These are phyloP conservation scores for Globisporangium lucens DNA, from an alignment of 352 stramenopile species.

Conservation along the genomic window DNA sequence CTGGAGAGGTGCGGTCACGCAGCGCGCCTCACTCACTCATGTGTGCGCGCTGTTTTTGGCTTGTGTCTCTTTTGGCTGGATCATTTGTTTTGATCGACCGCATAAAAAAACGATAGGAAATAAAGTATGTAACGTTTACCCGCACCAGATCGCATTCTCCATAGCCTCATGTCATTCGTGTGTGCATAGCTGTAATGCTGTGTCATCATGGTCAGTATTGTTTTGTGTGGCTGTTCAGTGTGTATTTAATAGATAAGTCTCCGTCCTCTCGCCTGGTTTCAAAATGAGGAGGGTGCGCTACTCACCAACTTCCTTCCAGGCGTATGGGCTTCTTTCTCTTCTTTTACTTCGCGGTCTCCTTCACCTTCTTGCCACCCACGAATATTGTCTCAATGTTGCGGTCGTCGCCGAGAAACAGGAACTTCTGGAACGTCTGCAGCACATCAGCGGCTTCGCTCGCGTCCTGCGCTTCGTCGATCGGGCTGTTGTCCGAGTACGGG, in stretches of 20 bases:
- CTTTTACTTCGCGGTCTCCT: constrained; percentile 21
- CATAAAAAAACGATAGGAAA: constrained; percentile 22
- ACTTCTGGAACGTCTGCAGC: constrained; percentile 87
- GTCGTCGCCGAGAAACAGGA: constrained; percentile 89
- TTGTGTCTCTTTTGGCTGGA: not conserved
- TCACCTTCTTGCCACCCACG: constrained; percentile 62
- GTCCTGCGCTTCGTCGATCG: constrained; percentile 67
- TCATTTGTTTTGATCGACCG: constrained; percentile 7
- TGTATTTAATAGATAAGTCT: constrained; percentile 18
- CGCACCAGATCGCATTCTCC: not conserved
- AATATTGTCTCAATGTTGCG: constrained; percentile 89
- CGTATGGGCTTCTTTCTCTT: constrained; percentile 1
- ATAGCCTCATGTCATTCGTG: not conserved
- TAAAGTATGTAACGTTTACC: constrained; percentile 40
- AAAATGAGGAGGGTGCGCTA: not conserved
- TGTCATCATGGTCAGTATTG: not conserved
- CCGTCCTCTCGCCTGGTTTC: not conserved
- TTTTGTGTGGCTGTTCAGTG: not conserved
- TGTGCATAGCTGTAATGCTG: not conserved
- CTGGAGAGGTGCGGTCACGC: not conserved
- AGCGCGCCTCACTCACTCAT: not conserved
- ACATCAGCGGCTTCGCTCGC: constrained; percentile 40
- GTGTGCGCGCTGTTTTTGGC: not conserved
- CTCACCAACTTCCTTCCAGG: not conserved
- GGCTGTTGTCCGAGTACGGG: constrained; percentile 41